Conservation (phyloP, 495 filamentous ascomycete species). For the Neurospora cerealis region DNA sequence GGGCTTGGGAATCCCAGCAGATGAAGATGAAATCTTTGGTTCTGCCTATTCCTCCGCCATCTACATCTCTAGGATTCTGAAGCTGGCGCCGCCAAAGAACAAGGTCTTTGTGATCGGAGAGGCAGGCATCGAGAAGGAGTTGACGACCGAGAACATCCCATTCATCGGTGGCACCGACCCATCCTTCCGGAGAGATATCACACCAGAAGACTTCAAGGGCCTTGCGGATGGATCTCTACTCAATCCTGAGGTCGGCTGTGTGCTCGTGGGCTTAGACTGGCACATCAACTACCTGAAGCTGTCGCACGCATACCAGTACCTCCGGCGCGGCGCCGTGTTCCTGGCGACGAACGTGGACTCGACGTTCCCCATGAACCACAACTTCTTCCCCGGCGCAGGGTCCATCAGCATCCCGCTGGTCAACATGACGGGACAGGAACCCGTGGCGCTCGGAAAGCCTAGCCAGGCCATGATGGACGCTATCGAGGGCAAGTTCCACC, state of each 20-base stretch:
- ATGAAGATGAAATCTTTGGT: constrained; percentile 84
- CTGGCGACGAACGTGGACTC: constrained; percentile 88
- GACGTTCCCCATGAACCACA: constrained; percentile 68
- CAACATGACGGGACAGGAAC: constrained; percentile 60
- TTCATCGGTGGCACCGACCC: constrained; percentile 89
- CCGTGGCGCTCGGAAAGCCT: constrained; percentile 80
- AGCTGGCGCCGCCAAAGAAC: constrained; percentile 64
- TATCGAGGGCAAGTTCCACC: constrained; percentile 86
- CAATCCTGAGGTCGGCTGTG: constrained; percentile 80
- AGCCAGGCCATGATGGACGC: constrained; percentile 99
- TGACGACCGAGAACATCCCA: constrained; percentile 62
- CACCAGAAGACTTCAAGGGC: constrained; percentile 62
- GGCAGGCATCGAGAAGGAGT: constrained; percentile 80
- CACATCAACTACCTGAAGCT: constrained; percentile 93
- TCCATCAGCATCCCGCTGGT: constrained; percentile 68
- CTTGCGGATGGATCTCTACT: constrained; percentile 68
- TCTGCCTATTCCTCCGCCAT: constrained; percentile 91
- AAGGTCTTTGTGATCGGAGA: constrained; percentile 94
- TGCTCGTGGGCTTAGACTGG: constrained; percentile 83
- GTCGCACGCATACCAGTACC: constrained; percentile 72
- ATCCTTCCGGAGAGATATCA: constrained; percentile 61
- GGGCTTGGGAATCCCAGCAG: constrained; percentile 67
- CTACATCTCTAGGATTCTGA: constrained; percentile 89
- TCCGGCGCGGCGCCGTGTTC: constrained; percentile 75
- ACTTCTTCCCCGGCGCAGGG: constrained; percentile 87